Evolutionary conservation across 1,284 basidiomycete species (phyloP), one percentile per base, ranked within the genome.

Genomic region (Tilletiaria anomala): DNA sequence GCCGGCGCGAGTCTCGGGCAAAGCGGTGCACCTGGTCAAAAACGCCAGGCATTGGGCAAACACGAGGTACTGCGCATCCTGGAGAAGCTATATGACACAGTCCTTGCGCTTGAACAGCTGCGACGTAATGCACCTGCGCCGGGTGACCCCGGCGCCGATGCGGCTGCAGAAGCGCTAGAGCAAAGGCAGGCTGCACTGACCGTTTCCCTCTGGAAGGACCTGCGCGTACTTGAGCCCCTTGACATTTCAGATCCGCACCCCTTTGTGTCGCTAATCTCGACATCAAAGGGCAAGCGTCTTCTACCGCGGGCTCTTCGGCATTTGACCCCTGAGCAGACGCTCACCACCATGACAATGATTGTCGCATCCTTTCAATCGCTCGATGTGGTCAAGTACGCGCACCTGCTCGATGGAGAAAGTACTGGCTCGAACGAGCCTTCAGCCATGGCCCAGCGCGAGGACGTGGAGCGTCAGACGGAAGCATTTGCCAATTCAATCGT

Each of bases 161-260:
- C 36, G 18, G 17, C 6, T 16, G 8, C 32, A 14, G 39, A 45
- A 0, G 18, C 20, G 31, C 29, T 23, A 26, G 20, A 14, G 17
- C 32, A 4, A 37, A 35, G n/a, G 19, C 48, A 52, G 17, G 50
- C 47, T 11, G 42, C 43, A 10, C 51, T 65, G 17, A 48, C 52
- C 6, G 40, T 47, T 10, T 37, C 39, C 26, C 73, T 96, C 45
- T 97, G 86, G 83, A 75, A 77, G 45, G 78, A 78, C 35, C 70
- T 94, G 35, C 76, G 81, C 58, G 82, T 96, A 17, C 79, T 85
- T 73, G 82, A 86, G 34, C 87, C 88, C 19, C 75, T 97, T 10
- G 87, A 89, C 64, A 82, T 85, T 26, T 88, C 86, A 81, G 85
- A 83, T 48, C 91, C 91, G 4, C 93, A 97, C 70, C 93, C 93